Conservation (phyloP, 352 stramenopile genomes). For the Phytophthora nicotianae region DNA sequence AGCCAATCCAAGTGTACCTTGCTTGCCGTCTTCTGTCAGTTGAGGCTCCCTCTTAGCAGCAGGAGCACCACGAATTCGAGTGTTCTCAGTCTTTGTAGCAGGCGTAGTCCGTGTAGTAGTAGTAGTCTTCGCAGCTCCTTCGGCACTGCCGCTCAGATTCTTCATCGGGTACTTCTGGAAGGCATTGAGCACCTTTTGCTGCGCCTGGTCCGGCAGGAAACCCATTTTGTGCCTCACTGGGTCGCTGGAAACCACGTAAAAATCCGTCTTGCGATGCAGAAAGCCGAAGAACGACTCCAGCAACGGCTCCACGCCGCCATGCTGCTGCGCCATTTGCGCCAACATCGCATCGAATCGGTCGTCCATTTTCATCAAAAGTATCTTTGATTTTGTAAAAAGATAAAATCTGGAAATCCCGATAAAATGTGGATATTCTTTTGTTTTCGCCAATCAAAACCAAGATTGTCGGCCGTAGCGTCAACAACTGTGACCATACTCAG, state of each 20-base stretch:
- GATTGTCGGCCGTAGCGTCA: neutral
- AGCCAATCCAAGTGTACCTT: too few relatives aligned
- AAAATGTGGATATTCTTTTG: neutral
- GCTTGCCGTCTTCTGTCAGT: slow-evolving; percentile 70
- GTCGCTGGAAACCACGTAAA: slow-evolving; percentile 88
- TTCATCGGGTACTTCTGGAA: slow-evolving; percentile 76
- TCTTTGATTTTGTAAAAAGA: slow-evolving; percentile 10
- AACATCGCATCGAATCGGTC: slow-evolving; percentile 85
- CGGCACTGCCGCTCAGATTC: slow-evolving; percentile 25
- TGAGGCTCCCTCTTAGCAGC: slow-evolving; percentile 14
- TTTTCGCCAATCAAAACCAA: slow-evolving; percentile 9
- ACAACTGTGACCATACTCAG: neutral
- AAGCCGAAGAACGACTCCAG: slow-evolving; percentile 98
- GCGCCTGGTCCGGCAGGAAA: slow-evolving; percentile 62
- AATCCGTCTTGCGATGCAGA: slow-evolving; percentile 97
- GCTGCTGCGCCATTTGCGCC: slow-evolving; percentile 94
- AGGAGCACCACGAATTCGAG: neutral
- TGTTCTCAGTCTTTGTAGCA: neutral
- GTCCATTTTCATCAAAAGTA: slow-evolving; percentile 6
- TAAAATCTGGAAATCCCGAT: neutral
- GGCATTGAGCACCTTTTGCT: slow-evolving; percentile 65
- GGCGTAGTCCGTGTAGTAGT: neutral
- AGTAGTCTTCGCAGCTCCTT: neutral
- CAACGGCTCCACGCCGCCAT: slow-evolving; percentile 94
- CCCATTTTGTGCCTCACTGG: slow-evolving; percentile 57